Evolutionary conservation across 805 yeast species (phyloP), one percentile per base, ranked within the genome.

Genomic region (Metschnikowia continentalis): DNA sequence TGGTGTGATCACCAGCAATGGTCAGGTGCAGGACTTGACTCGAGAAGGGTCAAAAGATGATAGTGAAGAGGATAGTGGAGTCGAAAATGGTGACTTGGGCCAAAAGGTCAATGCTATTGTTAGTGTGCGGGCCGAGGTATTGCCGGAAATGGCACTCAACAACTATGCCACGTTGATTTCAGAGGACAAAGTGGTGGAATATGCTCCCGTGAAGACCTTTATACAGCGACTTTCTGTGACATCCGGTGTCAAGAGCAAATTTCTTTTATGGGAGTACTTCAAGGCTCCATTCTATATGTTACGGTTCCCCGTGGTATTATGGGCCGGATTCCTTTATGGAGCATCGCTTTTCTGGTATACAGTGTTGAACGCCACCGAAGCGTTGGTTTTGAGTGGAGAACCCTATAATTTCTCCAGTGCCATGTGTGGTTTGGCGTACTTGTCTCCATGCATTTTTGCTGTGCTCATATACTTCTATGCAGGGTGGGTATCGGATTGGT

Each of bases 391-490:
- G 22, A 47, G 58, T 33, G 77, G 68, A 3, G 66, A 64, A 5
- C 84, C 83, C n/a, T 81, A 81, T 64, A 72, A 78, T 60, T 80
- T 80, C 58, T 66, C 75, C 5, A 56, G 78, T 14, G 32, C 59
- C 38, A 54, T 54, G 59, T 51, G 55, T 23, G 59, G 57, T 7
- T 55, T 55, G 57, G 57, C 57, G 13, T 55, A 55, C 48, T 36
- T 55, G 30, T 53, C 57, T 5, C 59, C 59, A 4, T 51, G 55
- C 32, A 55, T 55, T 14, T 55, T 55, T 19, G 57, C 52, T 22
- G 38, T 53, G 42, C 32, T 54, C 13, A 46, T 54, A 35, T 54
- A 55, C 43, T 55, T 55, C 51, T 54, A 54, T 23, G 55, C 57
- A 7, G 59, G 59, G 19, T 55, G 57, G 57, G 49, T 48, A 8